These are phyloP conservation scores for Zygotorulaspora chibaensis DNA, from an alignment of 805 yeast genomes.

Conservation along the genomic window DNA sequence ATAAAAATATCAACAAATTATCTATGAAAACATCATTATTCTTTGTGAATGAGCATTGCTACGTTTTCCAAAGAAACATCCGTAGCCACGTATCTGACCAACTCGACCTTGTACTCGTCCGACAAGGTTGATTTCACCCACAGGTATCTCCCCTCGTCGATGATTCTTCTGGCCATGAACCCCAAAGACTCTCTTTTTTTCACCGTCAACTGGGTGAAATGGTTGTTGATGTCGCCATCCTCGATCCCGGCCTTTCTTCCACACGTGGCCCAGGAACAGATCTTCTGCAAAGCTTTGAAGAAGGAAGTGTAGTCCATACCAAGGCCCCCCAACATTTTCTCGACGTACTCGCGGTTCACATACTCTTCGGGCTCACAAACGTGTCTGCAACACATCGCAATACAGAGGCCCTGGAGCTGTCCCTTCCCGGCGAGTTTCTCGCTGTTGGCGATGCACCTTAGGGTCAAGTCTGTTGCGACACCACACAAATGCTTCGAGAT, in stretches of 20 bases:
- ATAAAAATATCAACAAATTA: not conserved
- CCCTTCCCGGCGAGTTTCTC: conserved; percentile 15
- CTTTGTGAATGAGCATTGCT: conserved; percentile 38
- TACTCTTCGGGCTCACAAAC: conserved; percentile 57
- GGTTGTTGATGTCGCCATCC: conserved; percentile 37
- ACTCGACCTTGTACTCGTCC: conserved; percentile 38
- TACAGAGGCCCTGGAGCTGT: conserved; percentile 53
- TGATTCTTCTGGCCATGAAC: conserved; percentile 58
- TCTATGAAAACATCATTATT: not conserved
- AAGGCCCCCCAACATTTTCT: conserved; percentile 34
- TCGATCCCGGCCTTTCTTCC: conserved; percentile 47
- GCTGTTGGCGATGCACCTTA: conserved; percentile 53
- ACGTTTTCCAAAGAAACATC: conserved; percentile 69
- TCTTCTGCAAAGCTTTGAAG: conserved; percentile 50
- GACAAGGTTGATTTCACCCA: conserved; percentile 42
- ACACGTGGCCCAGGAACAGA: conserved; percentile 87
- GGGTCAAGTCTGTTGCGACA: conserved; percentile 84
- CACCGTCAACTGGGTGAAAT: conserved; percentile 43
- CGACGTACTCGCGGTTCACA: conserved; percentile 26
- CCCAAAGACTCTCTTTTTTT: conserved; percentile 60
- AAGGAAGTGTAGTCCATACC: conserved; percentile 28
- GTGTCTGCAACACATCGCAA: conserved; percentile 94
- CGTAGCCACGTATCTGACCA: conserved; percentile 55
- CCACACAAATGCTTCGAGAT: conserved; percentile 91
- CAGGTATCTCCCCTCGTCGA: conserved; percentile 62